phyloP scores from a whole-genome alignment of 2,329 filamentous ascomycete species.

The Fusarium irregulare region DNA sequence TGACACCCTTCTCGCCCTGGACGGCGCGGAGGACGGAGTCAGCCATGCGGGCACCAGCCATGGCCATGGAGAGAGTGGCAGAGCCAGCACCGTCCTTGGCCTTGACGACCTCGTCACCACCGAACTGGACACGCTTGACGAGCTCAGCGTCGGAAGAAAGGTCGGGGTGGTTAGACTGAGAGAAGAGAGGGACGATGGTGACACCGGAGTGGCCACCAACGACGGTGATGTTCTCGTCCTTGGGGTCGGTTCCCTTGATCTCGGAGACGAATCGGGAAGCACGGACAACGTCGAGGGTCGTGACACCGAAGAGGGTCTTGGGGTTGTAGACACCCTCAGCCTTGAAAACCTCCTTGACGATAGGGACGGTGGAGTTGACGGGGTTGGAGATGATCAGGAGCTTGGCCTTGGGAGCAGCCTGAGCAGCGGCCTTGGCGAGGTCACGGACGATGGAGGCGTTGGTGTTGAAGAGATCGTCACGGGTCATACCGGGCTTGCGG shows the following conservation, averaged over 20 bases:
- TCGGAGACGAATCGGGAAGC: conserved; percentile 97
- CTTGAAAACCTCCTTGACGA: conserved; percentile 98
- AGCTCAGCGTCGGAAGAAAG: conserved; percentile 83
- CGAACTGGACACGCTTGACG: conserved; percentile 96
- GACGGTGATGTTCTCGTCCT: conserved; percentile 93
- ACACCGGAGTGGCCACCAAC: conserved; percentile 97
- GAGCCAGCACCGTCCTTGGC: conserved; percentile 98
- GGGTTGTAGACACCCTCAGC: conserved; percentile 95
- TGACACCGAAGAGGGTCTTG: conserved; percentile 98
- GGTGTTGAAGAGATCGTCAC: conserved; percentile 99
- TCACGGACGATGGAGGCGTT: conserved; percentile 99
- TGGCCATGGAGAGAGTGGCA: conserved; percentile 98
- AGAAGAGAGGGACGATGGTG: conserved; percentile 98
- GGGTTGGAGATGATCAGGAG: conserved; percentile 98
- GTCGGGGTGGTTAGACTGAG: conserved; percentile 87
- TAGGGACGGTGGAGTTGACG: conserved; percentile 99
- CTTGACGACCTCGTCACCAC: conserved; percentile 98
- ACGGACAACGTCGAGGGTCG: conserved; percentile 98
- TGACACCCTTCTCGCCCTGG: conserved; percentile 92
- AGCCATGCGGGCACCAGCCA: conserved; percentile 86
- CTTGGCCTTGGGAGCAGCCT: conserved; percentile 90
- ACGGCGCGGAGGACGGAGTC: conserved; percentile 93
- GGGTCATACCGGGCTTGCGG: conserved; percentile 99
- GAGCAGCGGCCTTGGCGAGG: conserved; percentile 92
- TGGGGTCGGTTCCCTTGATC: conserved; percentile 90